These are phyloP conservation scores for Lunularia cruciata DNA, from an alignment of 225 moss, liverwort and hornwort genomes.

Conservation along the genomic window DNA sequence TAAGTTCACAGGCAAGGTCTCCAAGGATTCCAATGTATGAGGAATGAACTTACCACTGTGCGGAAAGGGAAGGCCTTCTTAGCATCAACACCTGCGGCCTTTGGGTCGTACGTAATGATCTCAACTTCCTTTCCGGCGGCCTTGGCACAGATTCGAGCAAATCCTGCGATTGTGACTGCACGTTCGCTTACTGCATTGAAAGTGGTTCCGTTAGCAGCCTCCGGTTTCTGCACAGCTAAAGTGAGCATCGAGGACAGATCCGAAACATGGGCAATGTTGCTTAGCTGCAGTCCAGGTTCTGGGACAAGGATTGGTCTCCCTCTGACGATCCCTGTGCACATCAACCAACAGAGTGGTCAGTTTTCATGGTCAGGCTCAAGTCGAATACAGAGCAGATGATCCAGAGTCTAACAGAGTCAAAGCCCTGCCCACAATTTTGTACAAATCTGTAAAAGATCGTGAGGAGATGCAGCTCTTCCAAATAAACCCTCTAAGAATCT, in stretches of 20 bases:
- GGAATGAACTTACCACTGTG: constrained; percentile 64
- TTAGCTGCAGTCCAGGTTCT: constrained; percentile 80
- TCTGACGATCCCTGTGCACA: constrained; percentile 73
- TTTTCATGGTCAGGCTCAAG: too few species aligned
- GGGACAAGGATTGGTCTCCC: constrained; percentile 87
- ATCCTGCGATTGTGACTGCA: constrained; percentile 73
- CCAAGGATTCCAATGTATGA: constrained; percentile 3
- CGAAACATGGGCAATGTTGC: constrained; percentile 86
- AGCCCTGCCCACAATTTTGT: too few species aligned
- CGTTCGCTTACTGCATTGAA: constrained; percentile 90
- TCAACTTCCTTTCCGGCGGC: constrained; percentile 85
- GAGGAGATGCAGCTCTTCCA: too few species aligned
- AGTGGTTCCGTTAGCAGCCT: constrained; percentile 73
- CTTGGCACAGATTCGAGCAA: constrained; percentile 71
- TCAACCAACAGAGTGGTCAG: too few species aligned
- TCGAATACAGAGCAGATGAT: too few species aligned
- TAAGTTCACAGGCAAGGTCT: too few species aligned
- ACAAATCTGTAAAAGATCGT: too few species aligned
- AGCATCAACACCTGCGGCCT: constrained; percentile 83
- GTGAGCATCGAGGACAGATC: constrained; percentile 90
- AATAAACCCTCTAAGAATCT: too few species aligned
- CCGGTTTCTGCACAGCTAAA: constrained; percentile 82
- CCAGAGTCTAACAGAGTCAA: too few species aligned
- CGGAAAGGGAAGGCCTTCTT: constrained; percentile 97
- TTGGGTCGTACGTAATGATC: constrained; percentile 80